These are phyloP conservation scores for Oenanthe javanica DNA, from an alignment of 140 eudicot genomes.

Conservation along the genomic window DNA sequence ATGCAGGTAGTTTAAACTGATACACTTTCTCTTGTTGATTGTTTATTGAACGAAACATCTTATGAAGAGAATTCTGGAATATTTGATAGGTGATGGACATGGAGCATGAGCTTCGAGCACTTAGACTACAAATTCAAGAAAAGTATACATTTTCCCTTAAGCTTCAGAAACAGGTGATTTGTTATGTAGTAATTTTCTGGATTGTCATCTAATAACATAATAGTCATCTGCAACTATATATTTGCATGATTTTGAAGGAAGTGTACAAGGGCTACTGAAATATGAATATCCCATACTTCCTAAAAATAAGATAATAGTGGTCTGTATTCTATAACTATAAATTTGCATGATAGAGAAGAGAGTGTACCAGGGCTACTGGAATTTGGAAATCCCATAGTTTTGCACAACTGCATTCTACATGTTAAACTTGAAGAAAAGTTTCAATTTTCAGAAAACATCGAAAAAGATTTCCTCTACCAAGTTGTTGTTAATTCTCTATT, in stretches of 20 bases:
- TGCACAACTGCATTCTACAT: neutral
- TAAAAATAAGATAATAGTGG: neutral
- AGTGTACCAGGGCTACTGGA: neutral
- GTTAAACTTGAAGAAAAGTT: neutral
- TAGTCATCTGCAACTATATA: neutral
- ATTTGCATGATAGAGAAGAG: neutral
- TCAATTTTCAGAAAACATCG: neutral
- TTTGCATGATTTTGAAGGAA: neutral
- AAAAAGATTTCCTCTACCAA: neutral
- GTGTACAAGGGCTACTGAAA: neutral
- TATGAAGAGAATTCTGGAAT: constrained; percentile 1
- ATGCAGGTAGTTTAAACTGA: neutral
- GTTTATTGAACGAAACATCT: neutral
- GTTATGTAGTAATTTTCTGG: neutral
- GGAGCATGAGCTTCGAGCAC: constrained; percentile 93
- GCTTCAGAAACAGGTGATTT: constrained; percentile 83
- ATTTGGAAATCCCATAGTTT: neutral
- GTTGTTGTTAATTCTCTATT: neutral
- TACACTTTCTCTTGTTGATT: neutral
- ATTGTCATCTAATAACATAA: neutral
- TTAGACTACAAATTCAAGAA: constrained; percentile 73
- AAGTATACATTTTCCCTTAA: constrained; percentile 69
- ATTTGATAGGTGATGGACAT: constrained; percentile 75
- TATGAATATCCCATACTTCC: neutral
- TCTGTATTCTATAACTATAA: neutral